Percentiles rank a stretch among this genome's conserved stretches.
Evolutionary conservation across 208 protist genomes (phyloP).

Genomic region (Crithidia thermophila): DNA sequence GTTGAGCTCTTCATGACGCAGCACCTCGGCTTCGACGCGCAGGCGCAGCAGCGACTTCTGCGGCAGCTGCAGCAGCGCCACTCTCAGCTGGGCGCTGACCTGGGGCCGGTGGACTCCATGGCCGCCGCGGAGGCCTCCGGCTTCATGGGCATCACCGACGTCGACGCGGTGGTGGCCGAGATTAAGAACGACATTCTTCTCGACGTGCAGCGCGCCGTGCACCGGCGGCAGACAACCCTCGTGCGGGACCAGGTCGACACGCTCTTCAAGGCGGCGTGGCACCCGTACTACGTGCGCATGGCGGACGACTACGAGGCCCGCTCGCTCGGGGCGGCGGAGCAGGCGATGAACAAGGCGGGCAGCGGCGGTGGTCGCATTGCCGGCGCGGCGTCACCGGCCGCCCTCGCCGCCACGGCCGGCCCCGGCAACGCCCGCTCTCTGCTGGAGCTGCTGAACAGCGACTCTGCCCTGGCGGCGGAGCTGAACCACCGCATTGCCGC

Average conservation of each 20-base stretch:
- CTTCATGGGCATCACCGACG: constrained; percentile 37
- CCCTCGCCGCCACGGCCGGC: constrained; percentile 1
- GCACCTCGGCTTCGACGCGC: constrained; percentile 77
- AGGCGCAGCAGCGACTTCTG: constrained; percentile 84
- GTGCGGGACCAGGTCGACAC: constrained; percentile 57
- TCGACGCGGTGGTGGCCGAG: constrained; percentile 68
- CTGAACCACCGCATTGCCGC: constrained; percentile 48
- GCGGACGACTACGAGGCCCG: constrained; percentile 72
- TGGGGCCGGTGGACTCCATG: constrained; percentile 25
- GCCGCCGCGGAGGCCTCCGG: constrained; percentile 20
- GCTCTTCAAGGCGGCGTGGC: constrained; percentile 67
- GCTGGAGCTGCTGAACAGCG: constrained; percentile 39
- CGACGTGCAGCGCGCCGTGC: constrained; percentile 63
- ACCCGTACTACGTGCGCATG: constrained; percentile 56
- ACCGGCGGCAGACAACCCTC: constrained; percentile 56
- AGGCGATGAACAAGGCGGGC: neutral
- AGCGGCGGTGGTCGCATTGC: constrained; percentile 5
- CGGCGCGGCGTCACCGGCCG: neutral
- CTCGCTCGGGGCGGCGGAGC: constrained; percentile 29
- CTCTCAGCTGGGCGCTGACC: constrained; percentile 43
- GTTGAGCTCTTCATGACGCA: constrained; percentile 87
- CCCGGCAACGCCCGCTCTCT: constrained; percentile 15
- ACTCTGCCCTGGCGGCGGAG: constrained; percentile 41
- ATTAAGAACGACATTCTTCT: constrained; percentile 52
- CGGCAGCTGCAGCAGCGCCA: constrained; percentile 67